These are phyloP conservation scores for Aristolochia californica DNA, from an alignment of 164 flowering plant species.

Conservation along the genomic window DNA sequence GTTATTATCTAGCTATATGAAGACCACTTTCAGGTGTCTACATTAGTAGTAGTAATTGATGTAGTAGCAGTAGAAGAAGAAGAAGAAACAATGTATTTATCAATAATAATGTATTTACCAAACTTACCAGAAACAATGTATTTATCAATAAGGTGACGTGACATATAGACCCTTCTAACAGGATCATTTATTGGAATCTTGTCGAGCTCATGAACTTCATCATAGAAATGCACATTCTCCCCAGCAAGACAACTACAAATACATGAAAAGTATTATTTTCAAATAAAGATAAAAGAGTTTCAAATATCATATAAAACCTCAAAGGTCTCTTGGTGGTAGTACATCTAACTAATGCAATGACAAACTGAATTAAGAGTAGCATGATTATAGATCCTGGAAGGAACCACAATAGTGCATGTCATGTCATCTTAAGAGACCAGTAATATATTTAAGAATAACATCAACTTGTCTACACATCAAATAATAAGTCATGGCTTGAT, in stretches of 20 bases:
- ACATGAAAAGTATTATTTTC: neutral
- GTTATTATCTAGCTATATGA: too few species aligned
- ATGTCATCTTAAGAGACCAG: too few species aligned
- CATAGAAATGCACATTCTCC: constrained; percentile 75
- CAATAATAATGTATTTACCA: neutral
- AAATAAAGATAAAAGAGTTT: neutral
- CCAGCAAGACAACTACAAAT: constrained; percentile 77
- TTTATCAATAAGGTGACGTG: constrained; percentile 68
- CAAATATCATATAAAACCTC: neutral
- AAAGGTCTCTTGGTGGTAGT: too few species aligned
- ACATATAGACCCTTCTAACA: constrained; percentile 79
- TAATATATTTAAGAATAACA: too few species aligned
- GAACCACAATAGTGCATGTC: too few species aligned
- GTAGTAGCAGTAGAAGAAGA: neutral
- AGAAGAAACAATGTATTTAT: neutral
- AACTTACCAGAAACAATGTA: constrained; percentile 56
- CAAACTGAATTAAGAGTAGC: too few species aligned
- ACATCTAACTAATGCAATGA: too few species aligned
- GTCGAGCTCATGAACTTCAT: constrained; percentile 58
- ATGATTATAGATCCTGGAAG: too few species aligned
- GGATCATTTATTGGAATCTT: constrained; percentile 51
- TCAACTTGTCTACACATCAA: too few species aligned
- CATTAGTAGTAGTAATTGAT: neutral
- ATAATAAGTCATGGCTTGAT: too few species aligned
- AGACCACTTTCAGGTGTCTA: too few species aligned